Evolutionary conservation across 2,329 filamentous ascomycete species (phyloP), one percentile per base, ranked within the genome.

Genomic region (Neopestalotiopsis sp.): DNA sequence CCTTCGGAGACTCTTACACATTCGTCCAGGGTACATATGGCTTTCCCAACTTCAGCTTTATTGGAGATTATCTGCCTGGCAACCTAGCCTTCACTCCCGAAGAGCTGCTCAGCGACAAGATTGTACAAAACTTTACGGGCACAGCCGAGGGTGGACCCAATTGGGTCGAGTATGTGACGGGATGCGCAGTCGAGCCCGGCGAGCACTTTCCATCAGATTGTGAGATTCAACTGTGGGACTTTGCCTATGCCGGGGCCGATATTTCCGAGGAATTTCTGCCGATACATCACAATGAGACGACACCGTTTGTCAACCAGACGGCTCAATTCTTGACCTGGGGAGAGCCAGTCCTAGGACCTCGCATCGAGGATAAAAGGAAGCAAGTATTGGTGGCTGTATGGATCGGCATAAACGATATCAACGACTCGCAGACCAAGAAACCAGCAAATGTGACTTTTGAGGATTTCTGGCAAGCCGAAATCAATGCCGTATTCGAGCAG

Each of bases 361-460:
- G 17, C 38, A 73, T 40, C 42, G 57, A 3, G 6, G 56, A 62
- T 14, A 58, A 67, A 20, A 20, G 32, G 1, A 57, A 10, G 13
- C 71, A 80, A 12, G 78, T 81, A 2, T 74, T 87, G 3, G 78
- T 85, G 0, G 83, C 83, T 2, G 74, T 88, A 38, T 89, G 84
- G 83, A 89, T 89, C 62, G 87, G 85, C 1, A 81, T 89, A 69
- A 89, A 89, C 73, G 87, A 89, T 68, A 86, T 89, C 70, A 82
- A 80, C 70, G 86, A 89, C 72, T 82, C 83, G 6, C 79, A 42
- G n/a, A 59, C 28, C 20, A 12, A 77, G 14, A 80, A 82, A 52
- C 83, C 81, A 61, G 79, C 77, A 38, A 79, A 72, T 9, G 75
- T 83, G 12, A 77, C 80, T 10, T 87, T 86, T 69, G 78, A 79